Percentiles rank a stretch among this genome's conserved stretches.
phyloP scores from a whole-genome alignment of 768 basidiomycete species.

The Lentinula sp. region DNA sequence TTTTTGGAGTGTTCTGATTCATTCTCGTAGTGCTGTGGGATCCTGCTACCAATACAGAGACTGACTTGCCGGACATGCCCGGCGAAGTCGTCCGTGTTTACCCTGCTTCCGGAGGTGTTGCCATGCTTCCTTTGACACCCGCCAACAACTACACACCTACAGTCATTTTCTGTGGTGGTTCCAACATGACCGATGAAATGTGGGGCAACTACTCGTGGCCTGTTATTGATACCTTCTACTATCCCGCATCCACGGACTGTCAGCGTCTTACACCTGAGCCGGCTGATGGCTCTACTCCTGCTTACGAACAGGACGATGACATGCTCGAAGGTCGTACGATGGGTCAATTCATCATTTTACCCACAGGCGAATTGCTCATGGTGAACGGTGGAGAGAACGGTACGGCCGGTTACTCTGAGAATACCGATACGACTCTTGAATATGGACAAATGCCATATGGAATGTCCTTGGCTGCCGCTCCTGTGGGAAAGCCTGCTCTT shows the following conservation, averaged over 20 bases:
- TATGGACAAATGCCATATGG: constrained; percentile 59
- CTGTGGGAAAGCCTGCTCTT: constrained; percentile 72
- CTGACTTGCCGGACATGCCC: constrained; percentile 67
- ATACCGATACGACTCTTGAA: constrained; percentile 39
- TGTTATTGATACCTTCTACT: constrained; percentile 65
- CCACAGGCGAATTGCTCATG: constrained; percentile 74
- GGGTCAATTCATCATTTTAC: constrained; percentile 86
- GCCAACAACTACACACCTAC: constrained; percentile 85
- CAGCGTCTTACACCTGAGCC: constrained; percentile 88
- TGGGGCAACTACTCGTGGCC: constrained; percentile 80
- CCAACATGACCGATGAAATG: constrained; percentile 61
- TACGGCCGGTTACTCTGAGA: constrained; percentile 79
- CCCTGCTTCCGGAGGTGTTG: constrained; percentile 82
- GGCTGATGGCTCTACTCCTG: constrained; percentile 50
- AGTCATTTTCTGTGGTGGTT: constrained; percentile 87
- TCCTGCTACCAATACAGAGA: constrained; percentile 49
- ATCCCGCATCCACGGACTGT: constrained; percentile 67
- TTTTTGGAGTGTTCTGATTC: background rate
- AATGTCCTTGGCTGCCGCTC: constrained; percentile 74
- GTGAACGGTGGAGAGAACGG: constrained; percentile 82
- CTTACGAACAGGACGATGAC: constrained; percentile 67
- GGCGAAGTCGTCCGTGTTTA: constrained; percentile 73
- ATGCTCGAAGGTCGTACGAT: constrained; percentile 77
- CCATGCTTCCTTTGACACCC: constrained; percentile 88
- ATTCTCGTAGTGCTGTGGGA: constrained; percentile 42